Conservation (phyloP, 257 asterid species). For the Solanum sitiens region DNA sequence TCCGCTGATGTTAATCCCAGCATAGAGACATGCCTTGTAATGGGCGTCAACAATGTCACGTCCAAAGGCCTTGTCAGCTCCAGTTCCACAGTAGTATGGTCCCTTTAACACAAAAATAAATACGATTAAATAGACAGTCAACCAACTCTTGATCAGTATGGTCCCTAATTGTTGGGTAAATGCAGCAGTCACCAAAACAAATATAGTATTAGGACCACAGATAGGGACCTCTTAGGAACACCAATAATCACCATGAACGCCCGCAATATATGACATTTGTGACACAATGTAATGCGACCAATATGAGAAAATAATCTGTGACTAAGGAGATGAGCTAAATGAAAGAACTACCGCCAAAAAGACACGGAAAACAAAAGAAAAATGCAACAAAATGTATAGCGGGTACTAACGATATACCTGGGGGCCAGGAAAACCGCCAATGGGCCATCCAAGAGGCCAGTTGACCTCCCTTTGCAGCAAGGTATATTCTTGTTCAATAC, state of each 20-base stretch:
- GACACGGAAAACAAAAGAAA: background rate
- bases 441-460: conserved; percentile 97
- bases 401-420: conserved; percentile 36
- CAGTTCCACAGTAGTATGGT: conserved; percentile 80
- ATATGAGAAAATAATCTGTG: background rate
- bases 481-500: conserved; percentile 97
- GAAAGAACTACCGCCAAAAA: background rate
- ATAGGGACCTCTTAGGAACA: background rate
- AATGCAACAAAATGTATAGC: background rate
- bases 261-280: no score
- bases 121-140: background rate
- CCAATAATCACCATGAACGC: background rate
- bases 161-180: background rate
- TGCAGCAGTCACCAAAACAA: background rate
- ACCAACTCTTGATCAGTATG: background rate
- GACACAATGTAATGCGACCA: no score
- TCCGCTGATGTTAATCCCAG: conserved; percentile 82
- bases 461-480: conserved; percentile 58
- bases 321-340: background rate
- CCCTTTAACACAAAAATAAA: conserved; percentile 37
- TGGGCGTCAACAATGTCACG: conserved; percentile 83
- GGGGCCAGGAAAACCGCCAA: conserved; percentile 91
- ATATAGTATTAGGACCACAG: background rate
- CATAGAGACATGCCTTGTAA: conserved; percentile 75
- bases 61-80: conserved; percentile 90